Percentiles rank a stretch among this genome's conserved stretches.
Evolutionary conservation across 192 early-diverging fungal genomes (phyloP).

Genomic region (Diversispora epigaea): DNA sequence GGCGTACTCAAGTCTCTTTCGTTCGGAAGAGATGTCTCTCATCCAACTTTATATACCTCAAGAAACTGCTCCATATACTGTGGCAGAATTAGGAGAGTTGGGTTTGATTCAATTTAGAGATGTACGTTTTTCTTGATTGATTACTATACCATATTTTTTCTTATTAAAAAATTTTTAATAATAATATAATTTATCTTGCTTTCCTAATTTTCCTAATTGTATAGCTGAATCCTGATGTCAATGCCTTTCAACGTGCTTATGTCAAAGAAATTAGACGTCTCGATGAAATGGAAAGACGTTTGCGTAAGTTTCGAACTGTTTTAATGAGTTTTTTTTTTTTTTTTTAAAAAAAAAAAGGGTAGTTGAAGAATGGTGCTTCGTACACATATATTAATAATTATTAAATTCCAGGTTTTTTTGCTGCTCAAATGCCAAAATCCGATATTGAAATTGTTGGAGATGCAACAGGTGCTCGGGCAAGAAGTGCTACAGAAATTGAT

Average conservation of each 20-base stretch:
- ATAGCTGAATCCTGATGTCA: constrained; percentile 89
- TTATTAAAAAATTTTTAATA: background rate
- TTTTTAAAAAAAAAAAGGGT: too few species aligned
- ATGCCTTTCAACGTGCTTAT: constrained; percentile 95
- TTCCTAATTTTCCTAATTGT: background rate
- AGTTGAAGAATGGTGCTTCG: too few species aligned
- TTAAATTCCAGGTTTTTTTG: constrained; percentile 69
- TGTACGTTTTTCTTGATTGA: constrained; percentile 52
- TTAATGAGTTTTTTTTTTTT: background rate
- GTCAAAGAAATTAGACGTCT: constrained; percentile 93
- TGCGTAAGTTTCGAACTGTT: constrained; percentile 60
- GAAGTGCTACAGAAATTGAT: constrained; percentile 89
- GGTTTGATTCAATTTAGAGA: constrained; percentile 95
- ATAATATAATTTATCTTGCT: background rate
- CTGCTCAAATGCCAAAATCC: constrained; percentile 73
- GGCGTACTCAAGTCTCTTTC: constrained; percentile 64
- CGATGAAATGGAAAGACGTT: constrained; percentile 95
- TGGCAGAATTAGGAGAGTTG: constrained; percentile 92
- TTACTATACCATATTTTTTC: background rate
- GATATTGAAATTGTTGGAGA: constrained; percentile 59
- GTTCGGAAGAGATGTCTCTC: constrained; percentile 95
- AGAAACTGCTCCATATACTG: constrained; percentile 90
- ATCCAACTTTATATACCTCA: constrained; percentile 94
- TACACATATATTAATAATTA: too few species aligned
- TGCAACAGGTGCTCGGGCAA: constrained; percentile 56